phyloP scores from a whole-genome alignment of 2,329 filamentous ascomycete species.

The Penicillium fuscoglaucum region DNA sequence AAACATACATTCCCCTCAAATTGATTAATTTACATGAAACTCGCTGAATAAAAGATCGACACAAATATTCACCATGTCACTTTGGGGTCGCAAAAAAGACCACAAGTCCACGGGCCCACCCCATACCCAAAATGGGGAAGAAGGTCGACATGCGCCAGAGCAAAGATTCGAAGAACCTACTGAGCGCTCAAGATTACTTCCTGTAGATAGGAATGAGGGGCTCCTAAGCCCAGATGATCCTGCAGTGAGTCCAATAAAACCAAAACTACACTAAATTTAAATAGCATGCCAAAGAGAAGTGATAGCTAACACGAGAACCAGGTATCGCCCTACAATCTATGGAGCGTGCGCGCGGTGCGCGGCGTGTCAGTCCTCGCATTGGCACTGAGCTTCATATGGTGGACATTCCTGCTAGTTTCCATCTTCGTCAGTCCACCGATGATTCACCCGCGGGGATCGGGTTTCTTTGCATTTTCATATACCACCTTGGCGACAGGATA shows the following conservation, averaged over 20 bases:
- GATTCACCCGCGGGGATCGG: slow-evolving; percentile 83
- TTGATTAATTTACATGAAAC: neutral
- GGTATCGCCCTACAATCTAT: slow-evolving; percentile 90
- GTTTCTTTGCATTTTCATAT: slow-evolving; percentile 86
- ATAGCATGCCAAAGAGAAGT: neutral
- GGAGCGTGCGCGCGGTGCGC: slow-evolving; percentile 79
- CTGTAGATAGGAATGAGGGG: slow-evolving; percentile 9
- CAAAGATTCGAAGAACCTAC: slow-evolving; percentile 28
- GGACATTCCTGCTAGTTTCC: slow-evolving; percentile 83
- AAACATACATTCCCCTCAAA: neutral
- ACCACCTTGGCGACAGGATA: slow-evolving; percentile 75
- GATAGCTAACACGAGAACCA: slow-evolving; percentile 18
- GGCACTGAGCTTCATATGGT: slow-evolving; percentile 80
- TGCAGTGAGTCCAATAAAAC: slow-evolving; percentile 15
- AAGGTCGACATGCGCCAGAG: slow-evolving; percentile 5
- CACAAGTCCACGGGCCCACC: neutral
- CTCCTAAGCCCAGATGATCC: slow-evolving; percentile 27
- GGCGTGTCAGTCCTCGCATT: slow-evolving; percentile 77
- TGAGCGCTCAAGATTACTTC: slow-evolving; percentile 26
- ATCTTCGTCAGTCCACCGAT: slow-evolving; percentile 87
- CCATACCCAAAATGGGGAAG: neutral
- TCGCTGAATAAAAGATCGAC: neutral
- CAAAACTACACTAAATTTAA: no score
- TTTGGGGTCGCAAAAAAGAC: slow-evolving; percentile 16
- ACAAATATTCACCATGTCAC: slow-evolving; percentile 13